Evolutionary conservation across 1,284 basidiomycete genomes (phyloP), one percentile per base, ranked within the genome.

Genomic region (Grifola frondosa): DNA sequence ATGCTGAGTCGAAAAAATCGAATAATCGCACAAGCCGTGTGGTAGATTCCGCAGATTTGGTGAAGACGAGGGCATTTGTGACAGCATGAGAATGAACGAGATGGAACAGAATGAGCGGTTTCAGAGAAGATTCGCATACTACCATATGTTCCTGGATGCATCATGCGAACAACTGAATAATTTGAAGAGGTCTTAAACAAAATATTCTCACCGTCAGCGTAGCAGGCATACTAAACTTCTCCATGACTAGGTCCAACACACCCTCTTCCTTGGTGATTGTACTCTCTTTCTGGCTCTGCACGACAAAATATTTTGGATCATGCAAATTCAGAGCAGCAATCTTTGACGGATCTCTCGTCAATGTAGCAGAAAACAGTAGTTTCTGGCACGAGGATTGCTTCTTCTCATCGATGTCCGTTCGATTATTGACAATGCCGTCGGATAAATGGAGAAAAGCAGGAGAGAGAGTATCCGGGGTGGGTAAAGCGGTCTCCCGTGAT

Each of bases 321-420:
- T 80, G 71, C 17, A 99, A 71, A 23, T 85, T 80, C 21, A 99
- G 74, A 1, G 91, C 82, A 1, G 87, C 83, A 34, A 99, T 87
- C 62, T 94, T 96, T 19, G 88, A 84, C 0, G 97, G 96, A 67
- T 99, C 95, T 6, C 88, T 81, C 1, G 94, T 97, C 17, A 99
- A 76, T 0, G 97, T 99, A 0, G 97, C 97, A 2, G 95, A 97
- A 69, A 99, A 98, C 4, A 99, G 74, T 6, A 99, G 75, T 61
- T 98, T 99, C 63, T 98, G 96, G 53, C 95, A 96, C 39, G 91
- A 85, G 6, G 73, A 63, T 32, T 70, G 66, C 53, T 70, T 78
- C 34, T 57, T 62, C 57, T 88, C 84, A 41, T 76, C 73, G 21
- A 80, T 56, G 47, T 81, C 79, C 6, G 74, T 69, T 5, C 66